These are phyloP conservation scores for Raphidocelis subcapitata DNA, from an alignment of 139 green algal genomes.

Conservation along the genomic window DNA sequence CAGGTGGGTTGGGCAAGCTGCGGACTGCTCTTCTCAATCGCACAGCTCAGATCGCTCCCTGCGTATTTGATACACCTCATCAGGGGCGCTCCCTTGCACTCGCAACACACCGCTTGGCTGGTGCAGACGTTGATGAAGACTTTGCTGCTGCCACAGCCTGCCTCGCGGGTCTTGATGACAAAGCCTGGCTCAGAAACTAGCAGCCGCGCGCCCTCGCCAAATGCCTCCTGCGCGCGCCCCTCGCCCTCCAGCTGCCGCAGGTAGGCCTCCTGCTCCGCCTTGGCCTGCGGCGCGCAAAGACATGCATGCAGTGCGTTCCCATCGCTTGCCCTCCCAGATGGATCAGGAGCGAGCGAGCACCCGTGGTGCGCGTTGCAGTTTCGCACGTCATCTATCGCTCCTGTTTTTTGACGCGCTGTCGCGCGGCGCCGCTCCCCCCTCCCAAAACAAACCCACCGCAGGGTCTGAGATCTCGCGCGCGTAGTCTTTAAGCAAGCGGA, in stretches of 20 bases:
- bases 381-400: no score
- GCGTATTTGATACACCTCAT: not conserved
- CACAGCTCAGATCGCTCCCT: not conserved
- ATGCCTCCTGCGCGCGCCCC: slow-evolving; percentile 49
- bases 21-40: not conserved
- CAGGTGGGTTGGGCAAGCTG: not conserved
- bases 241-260: slow-evolving; percentile 65
- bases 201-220: slow-evolving; percentile 65
- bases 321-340: no score
- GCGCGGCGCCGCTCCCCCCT: no score
- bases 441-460: slow-evolving; percentile 34
- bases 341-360: no score
- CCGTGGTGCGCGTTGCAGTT: no score
- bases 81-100: not conserved
- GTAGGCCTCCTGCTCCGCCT: slow-evolving; percentile 66
- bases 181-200: slow-evolving; percentile 43
- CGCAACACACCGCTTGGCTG: slow-evolving; percentile 50
- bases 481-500: slow-evolving; percentile 74
- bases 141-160: slow-evolving; percentile 12
- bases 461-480: slow-evolving; percentile 68
- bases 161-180: slow-evolving; percentile 60
- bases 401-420: no score
- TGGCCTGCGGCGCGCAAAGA: slow-evolving; percentile 28
- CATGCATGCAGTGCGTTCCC: not conserved
- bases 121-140: slow-evolving; percentile 74